Evolutionary conservation across 2,329 filamentous ascomycete species (phyloP).

Genomic region (Colletotrichum simmondsii): DNA sequence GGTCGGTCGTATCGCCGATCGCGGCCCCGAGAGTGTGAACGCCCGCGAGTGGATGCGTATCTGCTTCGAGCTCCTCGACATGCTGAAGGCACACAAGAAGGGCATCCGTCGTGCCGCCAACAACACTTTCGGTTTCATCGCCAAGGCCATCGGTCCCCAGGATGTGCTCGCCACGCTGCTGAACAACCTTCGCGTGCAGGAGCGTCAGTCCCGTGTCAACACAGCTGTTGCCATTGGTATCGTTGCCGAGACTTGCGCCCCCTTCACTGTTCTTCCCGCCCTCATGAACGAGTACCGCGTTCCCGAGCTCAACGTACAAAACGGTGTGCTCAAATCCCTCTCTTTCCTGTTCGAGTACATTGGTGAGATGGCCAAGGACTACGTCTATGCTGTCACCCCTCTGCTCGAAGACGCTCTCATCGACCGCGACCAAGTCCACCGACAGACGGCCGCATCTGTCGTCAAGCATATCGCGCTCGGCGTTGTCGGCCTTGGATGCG

Average conservation of each 20-base stretch:
- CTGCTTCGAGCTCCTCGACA: constrained; percentile 97
- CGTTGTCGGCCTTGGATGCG: constrained; percentile 96
- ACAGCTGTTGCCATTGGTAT: constrained; percentile 99
- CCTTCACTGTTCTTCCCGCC: constrained; percentile 97
- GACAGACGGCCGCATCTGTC: constrained; percentile 94
- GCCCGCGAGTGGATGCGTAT: constrained; percentile 99
- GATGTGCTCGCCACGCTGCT: constrained; percentile 95
- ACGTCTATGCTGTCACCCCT: constrained; percentile 97
- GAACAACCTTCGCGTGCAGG: constrained; percentile 96
- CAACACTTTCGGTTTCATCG: constrained; percentile 99
- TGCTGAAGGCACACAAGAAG: constrained; percentile 99
- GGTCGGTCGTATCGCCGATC: constrained; percentile 96
- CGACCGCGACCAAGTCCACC: constrained; percentile 96
- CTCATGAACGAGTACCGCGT: constrained; percentile 99
- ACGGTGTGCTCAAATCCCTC: constrained; percentile 95
- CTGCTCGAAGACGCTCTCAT: constrained; percentile 96
- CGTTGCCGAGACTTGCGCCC: constrained; percentile 96
- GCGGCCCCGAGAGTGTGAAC: constrained; percentile 95
- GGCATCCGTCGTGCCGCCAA: constrained; percentile 97
- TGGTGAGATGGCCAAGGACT: constrained; percentile 99
- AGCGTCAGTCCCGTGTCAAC: constrained; percentile 97
- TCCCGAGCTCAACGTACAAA: constrained; percentile 97
- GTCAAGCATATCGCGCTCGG: constrained; percentile 98
- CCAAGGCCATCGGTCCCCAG: constrained; percentile 97
- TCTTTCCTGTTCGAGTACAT: constrained; percentile 99